These are phyloP conservation scores for Leishmania arabica DNA, from an alignment of 208 protist genomes.

Conservation along the genomic window DNA sequence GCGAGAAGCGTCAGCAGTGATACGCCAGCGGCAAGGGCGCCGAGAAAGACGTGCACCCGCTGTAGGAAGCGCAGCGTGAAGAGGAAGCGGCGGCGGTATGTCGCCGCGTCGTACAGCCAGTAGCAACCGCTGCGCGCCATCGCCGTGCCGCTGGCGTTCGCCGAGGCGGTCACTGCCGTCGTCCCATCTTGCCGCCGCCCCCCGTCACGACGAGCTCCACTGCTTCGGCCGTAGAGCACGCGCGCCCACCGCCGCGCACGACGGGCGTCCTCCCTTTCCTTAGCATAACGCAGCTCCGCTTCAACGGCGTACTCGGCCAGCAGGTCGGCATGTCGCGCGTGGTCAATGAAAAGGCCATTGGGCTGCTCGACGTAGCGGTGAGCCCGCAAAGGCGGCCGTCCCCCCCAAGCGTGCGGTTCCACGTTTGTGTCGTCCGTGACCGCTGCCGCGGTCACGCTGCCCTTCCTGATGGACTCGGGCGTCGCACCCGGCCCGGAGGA, in stretches of 20 bases:
- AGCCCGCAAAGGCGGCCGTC: constrained; percentile 46
- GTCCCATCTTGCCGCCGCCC: not conserved
- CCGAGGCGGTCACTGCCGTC: not conserved
- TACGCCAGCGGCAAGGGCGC: constrained; percentile 36
- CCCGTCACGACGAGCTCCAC: not conserved
- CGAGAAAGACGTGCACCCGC: constrained; percentile 40
- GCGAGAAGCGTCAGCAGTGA: constrained; percentile 39
- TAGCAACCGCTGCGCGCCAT: not conserved
- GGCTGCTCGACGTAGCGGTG: constrained; percentile 64
- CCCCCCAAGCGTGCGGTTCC: not conserved
- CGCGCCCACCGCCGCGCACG: constrained; percentile 19
- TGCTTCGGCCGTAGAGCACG: constrained; percentile 13
- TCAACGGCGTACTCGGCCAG: constrained; percentile 23
- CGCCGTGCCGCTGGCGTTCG: not conserved
- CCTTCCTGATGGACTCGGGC: not conserved
- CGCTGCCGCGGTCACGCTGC: not conserved
- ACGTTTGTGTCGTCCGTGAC: not conserved
- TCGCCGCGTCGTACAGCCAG: constrained; percentile 29
- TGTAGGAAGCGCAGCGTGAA: constrained; percentile 29
- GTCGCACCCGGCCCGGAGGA: not conserved
- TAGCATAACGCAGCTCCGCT: constrained; percentile 18
- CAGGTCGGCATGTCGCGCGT: constrained; percentile 34
- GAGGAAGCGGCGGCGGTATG: constrained; percentile 25
- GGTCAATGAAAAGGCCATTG: constrained; percentile 49
- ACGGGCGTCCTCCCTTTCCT: constrained; percentile 21